Base-by-base conservation (phyloP, 2,329 filamentous ascomycete genomes). In the Fusarium sambucinum region DNA sequence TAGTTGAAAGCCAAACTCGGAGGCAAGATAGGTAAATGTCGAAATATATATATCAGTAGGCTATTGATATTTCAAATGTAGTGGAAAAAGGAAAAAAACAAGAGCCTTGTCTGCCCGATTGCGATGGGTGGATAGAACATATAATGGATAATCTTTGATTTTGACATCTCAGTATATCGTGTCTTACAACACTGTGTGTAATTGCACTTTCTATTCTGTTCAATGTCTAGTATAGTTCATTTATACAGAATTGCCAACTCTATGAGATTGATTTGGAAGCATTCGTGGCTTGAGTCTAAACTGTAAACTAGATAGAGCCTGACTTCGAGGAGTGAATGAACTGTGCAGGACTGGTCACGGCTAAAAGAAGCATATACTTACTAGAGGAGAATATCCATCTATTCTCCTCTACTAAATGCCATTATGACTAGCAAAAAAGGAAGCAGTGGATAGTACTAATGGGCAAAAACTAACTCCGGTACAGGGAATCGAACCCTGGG, bases 401-500 rank as follows among this genome's bases (percentile, higher is more conserved):
- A 6, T 10, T 19, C 5, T 17, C 16, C 6, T 17, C 9, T 19
- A 4, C 25, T 3, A 33, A 33, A 7, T 16, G 17, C 32, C 5
- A 32, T 32, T 13, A 32, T 19, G n/a, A 5, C 21, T 2, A 41
- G 16, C 10, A 48, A 23, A 5, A 48, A 47, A 8, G 11, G 5
- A 30, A 3, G 6, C 1, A 3, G 23, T 13, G 19, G 9, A 25
- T 3, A 30, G 10, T 10, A 21, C 14, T 8, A n/a, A 27, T 4
- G 2, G 12, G 12, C 21, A 38, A 50, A 27, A 27, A 14, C 6
- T 19, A 38, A 45, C 69, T 73, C 70, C 70, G 70, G 70, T 73
- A 72, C 70, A 71, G 70, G 70, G 70, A 72, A 72, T 72, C 70
- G 70, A 72, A 72, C 70, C 70, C 70, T 73, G 66, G 66, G 70